Evolutionary conservation across 139 green algal genomes (phyloP), one percentile per base, ranked within the genome.

Genomic region (Raphidocelis subcapitata): DNA sequence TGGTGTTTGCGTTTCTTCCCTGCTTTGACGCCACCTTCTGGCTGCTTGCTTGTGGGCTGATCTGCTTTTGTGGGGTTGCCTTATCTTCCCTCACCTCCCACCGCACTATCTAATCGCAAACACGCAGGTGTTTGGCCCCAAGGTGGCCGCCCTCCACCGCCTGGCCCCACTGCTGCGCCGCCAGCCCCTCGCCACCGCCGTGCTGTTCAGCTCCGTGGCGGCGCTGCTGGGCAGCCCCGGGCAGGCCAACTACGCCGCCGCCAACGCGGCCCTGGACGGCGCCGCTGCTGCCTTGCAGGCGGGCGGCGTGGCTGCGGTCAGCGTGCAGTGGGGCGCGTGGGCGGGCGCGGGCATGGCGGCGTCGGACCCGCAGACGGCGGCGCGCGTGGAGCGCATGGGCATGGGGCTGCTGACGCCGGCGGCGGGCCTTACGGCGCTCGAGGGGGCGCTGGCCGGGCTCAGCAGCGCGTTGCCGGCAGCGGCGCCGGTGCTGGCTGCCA

Each of bases 321-420:
- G 81, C 49, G 69, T 92, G 54, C 87, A 93, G 76, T 94, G 87
- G 87, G 89, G 89, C 24, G 87, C 89, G 5, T 92, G 87, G 89
- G 79, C 82, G 2, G 86, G 83, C 24, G 80, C 68, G 16, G 89
- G 89, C 65, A 92, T 92, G 87, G 84, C 87, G 51, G 64, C 59
- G 29, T 51, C 62, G 28, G 73, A 89, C 75, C 72, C 80, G 0
- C 55, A 71, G 52, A 88, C 79, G 10, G 69, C 82, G 14, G 78
- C 67, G 31, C 63, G 67, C 24, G 73, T 94, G 75, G 84, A 86
- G 85, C 47, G 84, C 41, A 79, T 89, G 77, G 90, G 90, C 67
- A 88, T 92, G 81, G 73, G 68, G 28, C 65, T 92, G 20, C 61
- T 95, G 21, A 66, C 62, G 24, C 79, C 90, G 23, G 55, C 66